Conservation (phyloP, 805 yeast genomes). For the Cyberlindnera japonica region DNA sequence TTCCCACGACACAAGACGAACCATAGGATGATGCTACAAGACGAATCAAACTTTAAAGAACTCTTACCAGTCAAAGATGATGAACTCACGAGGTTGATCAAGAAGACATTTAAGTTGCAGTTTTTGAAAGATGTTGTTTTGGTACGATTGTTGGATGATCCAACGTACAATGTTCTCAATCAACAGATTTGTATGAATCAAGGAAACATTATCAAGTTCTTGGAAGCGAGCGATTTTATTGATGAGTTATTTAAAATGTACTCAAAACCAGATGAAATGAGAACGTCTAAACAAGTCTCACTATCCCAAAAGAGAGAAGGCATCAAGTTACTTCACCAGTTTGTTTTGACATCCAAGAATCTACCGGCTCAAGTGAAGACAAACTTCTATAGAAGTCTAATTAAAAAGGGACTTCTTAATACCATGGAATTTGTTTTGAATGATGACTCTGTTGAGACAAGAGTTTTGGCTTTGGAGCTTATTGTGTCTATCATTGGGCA, state of each 20-base stretch:
- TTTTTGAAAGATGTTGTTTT: slow-evolving; percentile 84
- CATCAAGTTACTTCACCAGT: slow-evolving; percentile 74
- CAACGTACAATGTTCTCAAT: slow-evolving; percentile 61
- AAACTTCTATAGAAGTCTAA: slow-evolving; percentile 58
- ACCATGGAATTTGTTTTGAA: slow-evolving; percentile 70
- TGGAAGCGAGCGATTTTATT: slow-evolving; percentile 52
- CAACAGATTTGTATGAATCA: slow-evolving; percentile 69
- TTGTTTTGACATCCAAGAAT: slow-evolving; percentile 68
- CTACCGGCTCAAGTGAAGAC: slow-evolving; percentile 57
- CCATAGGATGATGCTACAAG: slow-evolving; percentile 60
- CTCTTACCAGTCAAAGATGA: slow-evolving; percentile 60
- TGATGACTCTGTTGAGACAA: slow-evolving; percentile 42
- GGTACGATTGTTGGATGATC: slow-evolving; percentile 79
- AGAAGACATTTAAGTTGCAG: slow-evolving; percentile 72
- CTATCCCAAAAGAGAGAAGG: slow-evolving; percentile 56
- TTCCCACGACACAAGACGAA: slow-evolving; percentile 78
- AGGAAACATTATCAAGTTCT: slow-evolving; percentile 56
- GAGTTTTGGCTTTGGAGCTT: slow-evolving; percentile 76
- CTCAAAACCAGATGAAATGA: slow-evolving; percentile 15
- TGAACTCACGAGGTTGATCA: slow-evolving; percentile 51
- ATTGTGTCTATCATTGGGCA: slow-evolving; percentile 80
- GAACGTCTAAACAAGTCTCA: slow-evolving; percentile 1
- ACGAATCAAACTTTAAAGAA: slow-evolving; percentile 62
- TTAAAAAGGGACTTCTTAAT: slow-evolving; percentile 65
- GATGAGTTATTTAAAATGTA: slow-evolving; percentile 58